phyloP scores from a whole-genome alignment of 257 asterid genomes.

The Nicotiana attenuata region DNA sequence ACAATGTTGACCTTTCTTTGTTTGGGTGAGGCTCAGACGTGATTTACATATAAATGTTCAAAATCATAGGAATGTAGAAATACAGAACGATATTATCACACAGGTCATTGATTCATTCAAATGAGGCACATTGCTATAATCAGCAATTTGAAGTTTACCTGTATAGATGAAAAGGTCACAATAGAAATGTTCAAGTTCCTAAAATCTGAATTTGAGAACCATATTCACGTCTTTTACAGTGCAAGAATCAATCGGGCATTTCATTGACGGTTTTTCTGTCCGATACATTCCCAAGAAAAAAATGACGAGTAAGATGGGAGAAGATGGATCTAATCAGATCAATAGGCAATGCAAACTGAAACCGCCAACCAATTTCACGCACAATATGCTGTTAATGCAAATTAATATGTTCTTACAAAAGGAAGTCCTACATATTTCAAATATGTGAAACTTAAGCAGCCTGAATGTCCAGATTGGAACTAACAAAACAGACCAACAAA shows the following conservation, averaged over 20 bases:
- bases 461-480: not conserved
- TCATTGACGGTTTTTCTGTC: not conserved
- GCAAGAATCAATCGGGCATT: not conserved
- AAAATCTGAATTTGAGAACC: not conserved
- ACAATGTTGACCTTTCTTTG: slow-evolving; percentile 12
- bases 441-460: not conserved
- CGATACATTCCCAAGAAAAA: not conserved
- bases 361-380: not conserved
- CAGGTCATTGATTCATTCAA: slow-evolving; percentile 1
- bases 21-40: not conserved
- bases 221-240: not conserved
- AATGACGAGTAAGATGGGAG: not conserved
- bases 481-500: not conserved
- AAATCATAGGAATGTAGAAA: not conserved
- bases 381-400: not conserved
- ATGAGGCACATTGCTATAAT: not conserved
- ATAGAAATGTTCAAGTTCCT: not conserved
- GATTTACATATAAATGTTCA: not conserved
- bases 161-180: not conserved
- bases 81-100: not conserved
- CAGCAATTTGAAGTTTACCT: not conserved
- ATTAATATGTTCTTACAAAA: not conserved
- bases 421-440: not conserved
- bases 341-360: not conserved
- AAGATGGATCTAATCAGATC: not conserved